A percentile compares a stretch with the other conserved stretches of the same genome.
Conservation (phyloP, 805 yeast genomes). For the Limtongozyma cylindracea region DNA sequence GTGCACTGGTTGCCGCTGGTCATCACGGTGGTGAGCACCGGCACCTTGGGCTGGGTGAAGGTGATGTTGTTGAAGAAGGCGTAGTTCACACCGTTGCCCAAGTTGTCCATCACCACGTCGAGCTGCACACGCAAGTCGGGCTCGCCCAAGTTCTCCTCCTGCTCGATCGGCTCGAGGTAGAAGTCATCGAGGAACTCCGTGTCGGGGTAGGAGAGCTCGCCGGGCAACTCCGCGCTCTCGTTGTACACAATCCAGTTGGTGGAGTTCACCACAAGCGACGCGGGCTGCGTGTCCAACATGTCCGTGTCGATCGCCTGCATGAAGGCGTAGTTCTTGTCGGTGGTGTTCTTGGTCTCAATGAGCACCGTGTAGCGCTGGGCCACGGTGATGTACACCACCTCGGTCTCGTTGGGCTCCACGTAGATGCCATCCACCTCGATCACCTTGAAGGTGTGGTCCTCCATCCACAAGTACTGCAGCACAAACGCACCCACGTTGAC, state of each 20-base stretch:
- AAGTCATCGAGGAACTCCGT: slow-evolving; percentile 14
- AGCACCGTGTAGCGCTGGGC: slow-evolving; percentile 84
- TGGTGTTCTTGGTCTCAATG: slow-evolving; percentile 39
- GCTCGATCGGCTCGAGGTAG: slow-evolving; percentile 7
- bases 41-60: slow-evolving; percentile 62
- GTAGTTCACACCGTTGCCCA: slow-evolving; percentile 72
- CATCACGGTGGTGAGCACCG: slow-evolving; percentile 58
- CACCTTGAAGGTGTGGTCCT: slow-evolving; percentile 67
- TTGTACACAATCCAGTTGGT: slow-evolving; percentile 53
- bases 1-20: slow-evolving; percentile 37
- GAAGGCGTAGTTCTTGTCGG: slow-evolving; percentile 49
- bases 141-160: slow-evolving; percentile 24
- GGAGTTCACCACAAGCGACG: slow-evolving; percentile 36
- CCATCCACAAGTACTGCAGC: slow-evolving; percentile 72
- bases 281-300: slow-evolving; percentile 61
- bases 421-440: slow-evolving; percentile 85
- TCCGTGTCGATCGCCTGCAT: slow-evolving; percentile 59
- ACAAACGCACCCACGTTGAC: slow-evolving; percentile 80
- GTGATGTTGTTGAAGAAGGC: slow-evolving; percentile 90
- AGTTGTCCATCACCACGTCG: slow-evolving; percentile 62
- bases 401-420: slow-evolving; percentile 51
- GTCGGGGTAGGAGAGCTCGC: slow-evolving; percentile 7
- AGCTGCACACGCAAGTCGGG: slow-evolving; percentile 49
- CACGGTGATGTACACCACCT: slow-evolving; percentile 52
- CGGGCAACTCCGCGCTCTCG: slow-evolving; percentile 6